Evolutionary conservation across 345 rosid species (phyloP), one percentile per base, ranked within the genome.

Genomic region (Limnanthes douglasii): DNA sequence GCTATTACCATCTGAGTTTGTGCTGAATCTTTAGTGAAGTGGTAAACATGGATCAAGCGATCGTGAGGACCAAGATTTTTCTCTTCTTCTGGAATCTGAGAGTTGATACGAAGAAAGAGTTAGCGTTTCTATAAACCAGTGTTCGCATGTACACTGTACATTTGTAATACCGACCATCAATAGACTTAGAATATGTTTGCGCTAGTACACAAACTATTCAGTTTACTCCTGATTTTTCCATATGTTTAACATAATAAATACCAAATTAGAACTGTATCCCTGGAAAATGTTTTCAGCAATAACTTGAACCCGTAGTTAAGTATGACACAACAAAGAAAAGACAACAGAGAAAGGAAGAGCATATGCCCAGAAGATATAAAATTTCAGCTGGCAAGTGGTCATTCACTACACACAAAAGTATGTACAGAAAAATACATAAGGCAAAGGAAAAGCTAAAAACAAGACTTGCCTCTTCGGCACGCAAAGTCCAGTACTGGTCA

Each of bases 401-500:
- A 10, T 8, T 15, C n/a, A 33, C 11, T 20, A 47, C 11, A 24
- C 24, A 46, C 11, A 35, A 21, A 18, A 5, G 11, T 20, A 14
- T 33, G 60, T 21, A 21, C 11, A 13, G 21, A 11, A 11, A 25
- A 33, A n/a, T n/a, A n/a, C n/a, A n/a, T n/a, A 30, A 16, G 7
- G 15, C 20, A 4, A 29, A 6, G 32, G 30, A 18, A 50, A 50
- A 52, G 37, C 31, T 33, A 19, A 23, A 19, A n/a, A n/a, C n/a
- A n/a, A 13, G 30, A 61, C 54, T 50, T 61, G 55, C 98, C 98
- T 90, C 98, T 50, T 90, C 98, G 43, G 94, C 96, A 8, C 98
- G 86, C 28, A 90, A 48, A 23, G 96, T 90, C 98, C 96, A 90
- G 57, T 84, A 90, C 55, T 84, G 94, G 48, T 90, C 98, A 75